Base-by-base conservation (phyloP, 108 stramenopile species). In the Stephanodiscus minutulus region DNA sequence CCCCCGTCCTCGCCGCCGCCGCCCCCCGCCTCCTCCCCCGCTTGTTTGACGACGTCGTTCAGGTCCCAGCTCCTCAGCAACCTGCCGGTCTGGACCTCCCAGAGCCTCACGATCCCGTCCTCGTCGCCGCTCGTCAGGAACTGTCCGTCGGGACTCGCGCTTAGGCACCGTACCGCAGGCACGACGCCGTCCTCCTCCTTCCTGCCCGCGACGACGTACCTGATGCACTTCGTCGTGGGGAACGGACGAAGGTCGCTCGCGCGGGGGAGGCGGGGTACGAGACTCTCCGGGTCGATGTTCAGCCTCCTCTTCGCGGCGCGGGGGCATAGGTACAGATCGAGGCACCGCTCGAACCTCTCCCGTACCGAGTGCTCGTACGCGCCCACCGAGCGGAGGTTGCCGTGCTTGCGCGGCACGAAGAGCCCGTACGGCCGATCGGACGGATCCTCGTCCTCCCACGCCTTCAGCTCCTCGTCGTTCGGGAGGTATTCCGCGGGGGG, bases 321-420 rank as follows among this genome's bases (percentile, higher is more conserved):
- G 7, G 99, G 99, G 74, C 96, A 97, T 15, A 99, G 82, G 70
- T 99, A 99, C 41, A 99, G 83, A 88, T 99, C 99, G 6, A 99
- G 74, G 76, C 99, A 99, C 7, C 99, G 86, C 67, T 99, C 98
- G 74, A 98, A 99, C 3, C 96, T 83, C 83, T 99, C 99, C 68
- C 89, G 88, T 21, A 98, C 91, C 1, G 91, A 76, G 73, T 96
- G 90, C 36, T 85, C 78, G 85, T 99, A 99, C 24, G 95, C 98
- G 25, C 96, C 96, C 24, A 99, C 96, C 39, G 81, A 82, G 15
- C 99, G 84, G 24, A 99, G 73, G 63, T 96, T 96, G 11, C 81
- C 82, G 73, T 83, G 91, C 52, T 96, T 94, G 68, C 90, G 85
- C 10, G 99, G 99, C 61, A 98, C 74, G 60, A 98, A 79, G 22